Evolutionary conservation across 106 monocot species (phyloP).

Genomic region (Dendrobium huoshanense): DNA sequence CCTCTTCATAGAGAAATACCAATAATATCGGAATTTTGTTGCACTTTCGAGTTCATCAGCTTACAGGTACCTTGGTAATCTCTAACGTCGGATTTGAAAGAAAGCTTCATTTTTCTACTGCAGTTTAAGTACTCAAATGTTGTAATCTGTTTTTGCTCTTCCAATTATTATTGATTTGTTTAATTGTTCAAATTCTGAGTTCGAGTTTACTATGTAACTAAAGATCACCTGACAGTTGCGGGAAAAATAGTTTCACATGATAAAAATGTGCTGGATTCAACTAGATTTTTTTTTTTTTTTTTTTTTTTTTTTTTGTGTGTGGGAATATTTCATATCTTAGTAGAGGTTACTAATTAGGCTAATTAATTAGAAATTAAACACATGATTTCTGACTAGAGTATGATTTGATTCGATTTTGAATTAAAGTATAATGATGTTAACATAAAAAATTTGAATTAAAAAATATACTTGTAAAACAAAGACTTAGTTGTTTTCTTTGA

Average conservation of each 20-base stretch:
- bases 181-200: not conserved
- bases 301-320: not conserved
- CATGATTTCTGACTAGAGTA: too few species aligned
- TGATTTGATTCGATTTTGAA: too few species aligned
- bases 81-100: not conserved
- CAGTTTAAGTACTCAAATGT: not conserved
- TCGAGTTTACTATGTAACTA: not conserved
- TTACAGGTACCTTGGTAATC: not conserved
- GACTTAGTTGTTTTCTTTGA: too few species aligned
- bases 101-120: not conserved
- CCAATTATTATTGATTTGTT: not conserved
- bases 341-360: too few species aligned
- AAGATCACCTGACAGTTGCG: too few species aligned
- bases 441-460: too few species aligned
- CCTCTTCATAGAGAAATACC: not conserved
- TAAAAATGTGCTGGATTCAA: not conserved
- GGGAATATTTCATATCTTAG: too few species aligned
- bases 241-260: not conserved
- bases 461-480: too few species aligned
- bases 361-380: too few species aligned
- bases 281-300: too few species aligned
- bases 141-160: not conserved
- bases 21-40: not conserved
- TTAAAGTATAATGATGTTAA: too few species aligned
- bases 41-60: not conserved